Evolutionary conservation across 2,329 filamentous ascomycete genomes (phyloP).

Genomic region (Calycina marina): DNA sequence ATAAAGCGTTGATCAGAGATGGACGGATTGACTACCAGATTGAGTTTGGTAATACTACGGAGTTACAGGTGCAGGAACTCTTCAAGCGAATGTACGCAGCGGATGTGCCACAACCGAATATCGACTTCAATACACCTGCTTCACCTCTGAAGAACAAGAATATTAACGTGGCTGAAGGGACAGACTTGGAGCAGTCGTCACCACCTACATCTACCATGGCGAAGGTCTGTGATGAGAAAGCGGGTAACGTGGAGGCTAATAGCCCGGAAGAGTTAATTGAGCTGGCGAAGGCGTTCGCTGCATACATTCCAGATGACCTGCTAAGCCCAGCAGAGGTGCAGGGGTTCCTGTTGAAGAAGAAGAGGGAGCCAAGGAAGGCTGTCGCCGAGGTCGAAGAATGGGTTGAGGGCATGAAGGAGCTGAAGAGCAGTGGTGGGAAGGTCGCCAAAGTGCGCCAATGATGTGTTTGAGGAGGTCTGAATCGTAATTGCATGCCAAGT

Average conservation of each 20-base stretch:
- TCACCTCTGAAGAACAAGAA: background rate
- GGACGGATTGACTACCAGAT: constrained; percentile 60
- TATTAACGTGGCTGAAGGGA: background rate
- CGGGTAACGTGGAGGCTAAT: background rate
- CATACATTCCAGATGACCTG: constrained; percentile 33
- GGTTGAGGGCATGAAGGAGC: constrained; percentile 33
- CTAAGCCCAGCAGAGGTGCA: constrained; percentile 50
- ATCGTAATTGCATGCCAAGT: no score
- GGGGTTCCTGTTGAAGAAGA: constrained; percentile 47
- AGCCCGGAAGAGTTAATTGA: constrained; percentile 23
- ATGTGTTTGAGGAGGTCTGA: no score
- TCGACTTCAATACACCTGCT: constrained; percentile 1
- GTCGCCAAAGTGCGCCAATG: no score
- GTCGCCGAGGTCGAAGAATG: constrained; percentile 36
- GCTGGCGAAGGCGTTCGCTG: constrained; percentile 29
- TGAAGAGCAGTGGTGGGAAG: constrained; percentile 9
- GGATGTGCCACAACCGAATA: constrained; percentile 20
- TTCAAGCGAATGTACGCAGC: constrained; percentile 46
- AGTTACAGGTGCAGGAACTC: constrained; percentile 38
- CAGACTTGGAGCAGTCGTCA: constrained; percentile 6
- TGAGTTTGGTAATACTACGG: constrained; percentile 43
- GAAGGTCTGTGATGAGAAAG: background rate
- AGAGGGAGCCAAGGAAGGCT: constrained; percentile 41
- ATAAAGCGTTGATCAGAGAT: constrained; percentile 59
- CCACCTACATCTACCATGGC: constrained; percentile 8